Evolutionary conservation across 1,284 basidiomycete species (phyloP).

Genomic region (Moesziomyces antarcticus): DNA sequence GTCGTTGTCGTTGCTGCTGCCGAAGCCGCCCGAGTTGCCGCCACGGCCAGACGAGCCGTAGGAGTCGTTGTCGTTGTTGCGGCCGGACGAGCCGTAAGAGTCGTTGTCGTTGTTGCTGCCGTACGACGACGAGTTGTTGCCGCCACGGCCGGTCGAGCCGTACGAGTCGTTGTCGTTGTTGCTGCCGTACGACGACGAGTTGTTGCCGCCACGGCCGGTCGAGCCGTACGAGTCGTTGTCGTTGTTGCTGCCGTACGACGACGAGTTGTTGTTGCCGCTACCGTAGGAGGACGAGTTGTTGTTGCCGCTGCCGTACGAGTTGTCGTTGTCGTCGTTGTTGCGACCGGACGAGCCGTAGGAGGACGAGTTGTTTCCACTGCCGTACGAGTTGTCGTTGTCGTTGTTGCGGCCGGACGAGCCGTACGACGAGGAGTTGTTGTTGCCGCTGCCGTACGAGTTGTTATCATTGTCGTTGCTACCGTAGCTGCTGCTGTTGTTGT

Average conservation of each 20-base stretch:
- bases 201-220: too few species aligned
- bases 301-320: conserved; percentile 5
- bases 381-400: conserved; percentile 6
- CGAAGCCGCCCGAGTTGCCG: not conserved
- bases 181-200: not conserved
- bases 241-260: not conserved
- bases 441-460: conserved; percentile 14
- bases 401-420: conserved; percentile 7
- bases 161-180: conserved; percentile 4
- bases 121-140: conserved; percentile 8
- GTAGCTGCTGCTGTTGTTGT: conserved; percentile 1
- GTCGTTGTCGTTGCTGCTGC: conserved; percentile 23
- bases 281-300: conserved; percentile 5
- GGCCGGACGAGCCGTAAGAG: too few species aligned
- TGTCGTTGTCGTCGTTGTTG: conserved; percentile 5
- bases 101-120: too few species aligned
- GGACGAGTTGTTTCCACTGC: not conserved
- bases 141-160: conserved; percentile 10
- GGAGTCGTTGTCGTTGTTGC: conserved; percentile 1
- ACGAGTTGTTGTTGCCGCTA: conserved; percentile 14
- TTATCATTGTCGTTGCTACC: conserved; percentile 22
- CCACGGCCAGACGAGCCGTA: conserved; percentile 9
- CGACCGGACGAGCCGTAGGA: not conserved
- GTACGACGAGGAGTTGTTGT: not conserved
- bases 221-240: too few species aligned